Conservation (phyloP, 441 rosid species). For the Erodium moschatum region DNA sequence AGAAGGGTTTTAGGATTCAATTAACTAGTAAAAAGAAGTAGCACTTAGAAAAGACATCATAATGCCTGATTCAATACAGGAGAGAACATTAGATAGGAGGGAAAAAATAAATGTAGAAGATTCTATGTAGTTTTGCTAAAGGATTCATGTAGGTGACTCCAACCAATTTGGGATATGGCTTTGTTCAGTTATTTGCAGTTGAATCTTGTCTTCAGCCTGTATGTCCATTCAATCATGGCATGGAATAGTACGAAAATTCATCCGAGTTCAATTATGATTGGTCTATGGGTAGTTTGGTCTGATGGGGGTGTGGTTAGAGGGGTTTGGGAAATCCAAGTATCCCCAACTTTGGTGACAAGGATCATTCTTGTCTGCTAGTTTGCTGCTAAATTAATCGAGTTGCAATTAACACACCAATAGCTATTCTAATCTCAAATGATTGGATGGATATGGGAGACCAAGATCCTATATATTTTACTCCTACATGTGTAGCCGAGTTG, state of each 20-base stretch:
- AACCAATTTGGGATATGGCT: no score
- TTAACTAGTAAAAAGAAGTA: not conserved
- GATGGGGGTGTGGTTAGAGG: not conserved
- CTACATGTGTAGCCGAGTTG: not conserved
- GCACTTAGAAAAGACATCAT: not conserved
- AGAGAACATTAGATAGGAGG: not conserved
- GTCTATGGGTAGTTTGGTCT: not conserved
- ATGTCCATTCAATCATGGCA: not conserved
- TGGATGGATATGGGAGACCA: not conserved
- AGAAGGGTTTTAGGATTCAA: not conserved
- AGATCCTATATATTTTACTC: not conserved
- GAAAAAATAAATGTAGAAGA: not conserved
- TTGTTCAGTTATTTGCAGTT: not conserved
- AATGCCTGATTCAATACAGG: no score
- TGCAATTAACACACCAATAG: not conserved
- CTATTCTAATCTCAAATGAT: not conserved
- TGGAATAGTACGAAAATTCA: constrained; percentile 54
- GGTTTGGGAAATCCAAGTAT: not conserved
- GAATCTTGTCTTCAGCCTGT: not conserved
- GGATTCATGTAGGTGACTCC: not conserved
- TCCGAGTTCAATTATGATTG: not conserved
- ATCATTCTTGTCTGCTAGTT: not conserved
- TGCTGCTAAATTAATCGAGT: not conserved
- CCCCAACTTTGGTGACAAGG: not conserved
- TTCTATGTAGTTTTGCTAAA: not conserved